Evolutionary conservation across 1,139 yeast species (phyloP).

Genomic region (Yamadazyma trypodendri): DNA sequence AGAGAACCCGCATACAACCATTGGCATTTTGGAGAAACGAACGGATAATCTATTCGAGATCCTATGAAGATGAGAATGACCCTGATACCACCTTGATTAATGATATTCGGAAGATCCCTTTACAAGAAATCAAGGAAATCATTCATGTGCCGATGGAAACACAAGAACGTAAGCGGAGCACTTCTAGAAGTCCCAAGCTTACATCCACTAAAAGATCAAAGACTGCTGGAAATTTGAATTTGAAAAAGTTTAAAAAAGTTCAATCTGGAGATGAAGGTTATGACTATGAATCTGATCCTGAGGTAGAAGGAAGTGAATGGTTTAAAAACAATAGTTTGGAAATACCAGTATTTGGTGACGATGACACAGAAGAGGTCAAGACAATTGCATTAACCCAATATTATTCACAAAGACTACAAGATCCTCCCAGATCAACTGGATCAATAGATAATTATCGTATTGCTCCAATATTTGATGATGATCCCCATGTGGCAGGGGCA

Average conservation of each 20-base stretch:
- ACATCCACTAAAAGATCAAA: constrained; percentile 9
- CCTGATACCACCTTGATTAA: constrained; percentile 36
- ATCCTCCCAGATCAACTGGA: constrained; percentile 30
- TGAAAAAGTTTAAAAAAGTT: constrained; percentile 3
- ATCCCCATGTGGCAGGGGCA: constrained; percentile 75
- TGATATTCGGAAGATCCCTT: constrained; percentile 41
- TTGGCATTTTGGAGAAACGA: constrained; percentile 88
- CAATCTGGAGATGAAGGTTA: constrained; percentile 15
- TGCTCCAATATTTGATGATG: constrained; percentile 66
- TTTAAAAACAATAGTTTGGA: constrained; percentile 44
- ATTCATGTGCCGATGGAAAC: constrained; percentile 45
- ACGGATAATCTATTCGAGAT: constrained; percentile 59
- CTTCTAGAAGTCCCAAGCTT: constrained; percentile 14
- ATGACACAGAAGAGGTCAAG: constrained; percentile 47
- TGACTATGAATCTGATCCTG: constrained; percentile 43
- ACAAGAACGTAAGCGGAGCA: constrained; percentile 12
- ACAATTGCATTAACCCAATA: constrained; percentile 69
- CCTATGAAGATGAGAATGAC: constrained; percentile 38
- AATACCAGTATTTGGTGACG: constrained; percentile 54
- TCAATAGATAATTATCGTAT: constrained; percentile 56
- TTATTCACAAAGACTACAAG: constrained; percentile 46
- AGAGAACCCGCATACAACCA: constrained; percentile 67
- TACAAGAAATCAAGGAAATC: constrained; percentile 61
- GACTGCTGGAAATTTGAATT: constrained; percentile 2
- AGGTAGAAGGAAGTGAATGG: constrained; percentile 58